These are phyloP conservation scores for Yamadazyma dushanensis DNA, from an alignment of 1,139 yeast species.

Conservation along the genomic window DNA sequence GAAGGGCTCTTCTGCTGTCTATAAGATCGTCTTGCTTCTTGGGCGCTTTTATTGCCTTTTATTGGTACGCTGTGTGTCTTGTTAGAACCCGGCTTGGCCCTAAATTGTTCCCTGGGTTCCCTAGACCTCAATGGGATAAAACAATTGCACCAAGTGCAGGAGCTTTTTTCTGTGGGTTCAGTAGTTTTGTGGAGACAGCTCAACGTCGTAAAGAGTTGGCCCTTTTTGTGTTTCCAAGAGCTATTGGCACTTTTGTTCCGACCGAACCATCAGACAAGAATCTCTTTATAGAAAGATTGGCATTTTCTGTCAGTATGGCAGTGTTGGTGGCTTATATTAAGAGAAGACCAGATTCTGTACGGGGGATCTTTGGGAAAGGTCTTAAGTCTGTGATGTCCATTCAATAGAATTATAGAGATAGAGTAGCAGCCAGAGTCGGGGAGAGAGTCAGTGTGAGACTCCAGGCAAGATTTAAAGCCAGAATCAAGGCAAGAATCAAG, in stretches of 20 bases:
- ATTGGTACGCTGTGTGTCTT: conserved; percentile 41
- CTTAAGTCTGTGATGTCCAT: conserved; percentile 17
- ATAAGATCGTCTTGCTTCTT: conserved; percentile 34
- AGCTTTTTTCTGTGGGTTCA: conserved; percentile 33
- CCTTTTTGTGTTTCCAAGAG: conserved; percentile 39
- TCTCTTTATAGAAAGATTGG: conserved; percentile 28
- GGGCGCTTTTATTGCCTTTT: conserved; percentile 32
- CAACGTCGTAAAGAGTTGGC: conserved; percentile 42
- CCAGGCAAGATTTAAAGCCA: no score
- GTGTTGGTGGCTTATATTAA: conserved; percentile 33
- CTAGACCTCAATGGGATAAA: conserved; percentile 28
- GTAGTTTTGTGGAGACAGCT: conserved; percentile 33
- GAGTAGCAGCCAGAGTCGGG: no score
- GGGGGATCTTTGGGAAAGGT: conserved; percentile 40
- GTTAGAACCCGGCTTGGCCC: conserved; percentile 33
- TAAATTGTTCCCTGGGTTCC: conserved; percentile 27
- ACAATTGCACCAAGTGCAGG: conserved; percentile 33
- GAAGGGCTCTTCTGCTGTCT: conserved; percentile 25
- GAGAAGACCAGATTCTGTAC: conserved; percentile 26
- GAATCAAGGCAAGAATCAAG: no score
- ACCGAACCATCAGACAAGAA: conserved; percentile 26
- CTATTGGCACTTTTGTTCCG: conserved; percentile 35
- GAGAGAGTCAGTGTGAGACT: no score
- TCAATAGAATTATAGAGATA: no score
- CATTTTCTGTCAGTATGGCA: conserved; percentile 35